These are phyloP conservation scores for Tolypocladium album DNA, from an alignment of 2,329 filamentous ascomycete species.

Conservation along the genomic window DNA sequence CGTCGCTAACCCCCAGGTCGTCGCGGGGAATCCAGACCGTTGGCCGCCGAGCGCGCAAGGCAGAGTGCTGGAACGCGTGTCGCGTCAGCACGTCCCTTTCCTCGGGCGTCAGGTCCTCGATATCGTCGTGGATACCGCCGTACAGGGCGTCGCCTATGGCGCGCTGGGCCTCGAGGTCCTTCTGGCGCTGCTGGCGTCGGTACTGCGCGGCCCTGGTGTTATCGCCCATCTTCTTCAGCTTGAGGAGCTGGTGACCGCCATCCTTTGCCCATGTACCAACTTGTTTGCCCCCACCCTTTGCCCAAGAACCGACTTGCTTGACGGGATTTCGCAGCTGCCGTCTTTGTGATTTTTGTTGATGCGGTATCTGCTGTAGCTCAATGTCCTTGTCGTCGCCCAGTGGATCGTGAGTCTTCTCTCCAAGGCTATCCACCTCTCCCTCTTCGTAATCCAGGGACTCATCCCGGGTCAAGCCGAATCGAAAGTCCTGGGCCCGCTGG, in stretches of 20 bases:
- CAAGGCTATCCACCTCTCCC: slow-evolving; percentile 28
- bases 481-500: slow-evolving; percentile 61
- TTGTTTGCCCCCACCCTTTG: slow-evolving; percentile 19
- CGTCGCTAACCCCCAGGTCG: slow-evolving; percentile 79
- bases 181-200: slow-evolving; percentile 35
- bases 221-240: slow-evolving; percentile 24
- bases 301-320: slow-evolving; percentile 36
- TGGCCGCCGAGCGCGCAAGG: slow-evolving; percentile 72
- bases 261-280: slow-evolving; percentile 25
- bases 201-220: slow-evolving; percentile 33
- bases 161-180: slow-evolving; percentile 62
- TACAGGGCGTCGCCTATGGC: slow-evolving; percentile 74
- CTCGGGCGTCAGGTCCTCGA: slow-evolving; percentile 85
- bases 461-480: slow-evolving; percentile 50
- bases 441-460: slow-evolving; percentile 38
- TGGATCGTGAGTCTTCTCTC: slow-evolving; percentile 14
- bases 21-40: slow-evolving; percentile 92
- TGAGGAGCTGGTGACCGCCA: slow-evolving; percentile 37
- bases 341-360: slow-evolving; percentile 4
- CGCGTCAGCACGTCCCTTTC: slow-evolving; percentile 78
- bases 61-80: slow-evolving; percentile 84
- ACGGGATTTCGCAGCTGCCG: slow-evolving; percentile 31
- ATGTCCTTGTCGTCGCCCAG: slow-evolving; percentile 25
- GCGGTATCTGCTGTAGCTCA: slow-evolving; percentile 28
- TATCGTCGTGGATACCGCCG: slow-evolving; percentile 79